Evolutionary conservation across 306 rosid genomes (phyloP).

Genomic region (Astragalus glycyphyllos): DNA sequence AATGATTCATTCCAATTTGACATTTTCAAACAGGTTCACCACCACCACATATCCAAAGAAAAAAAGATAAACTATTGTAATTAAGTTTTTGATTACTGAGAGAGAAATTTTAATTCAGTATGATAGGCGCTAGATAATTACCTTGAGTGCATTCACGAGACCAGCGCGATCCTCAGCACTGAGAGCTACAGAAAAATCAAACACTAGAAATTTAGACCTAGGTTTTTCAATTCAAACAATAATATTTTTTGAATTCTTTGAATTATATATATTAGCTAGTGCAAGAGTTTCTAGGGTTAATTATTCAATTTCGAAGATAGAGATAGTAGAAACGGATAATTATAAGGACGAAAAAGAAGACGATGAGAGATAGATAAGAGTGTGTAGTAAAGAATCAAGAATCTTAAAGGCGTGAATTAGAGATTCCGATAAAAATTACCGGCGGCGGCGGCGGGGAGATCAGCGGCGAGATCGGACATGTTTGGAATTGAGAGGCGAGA

Average conservation of each 20-base stretch:
- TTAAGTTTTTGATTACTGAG: neutral
- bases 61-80: neutral
- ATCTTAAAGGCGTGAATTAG: neutral
- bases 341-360: constrained; percentile 15
- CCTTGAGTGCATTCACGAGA: constrained; percentile 59
- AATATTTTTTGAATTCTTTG: neutral
- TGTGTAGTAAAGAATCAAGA: neutral
- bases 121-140: constrained; percentile 17
- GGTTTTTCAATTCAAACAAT: constrained; percentile 9
- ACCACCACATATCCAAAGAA: neutral
- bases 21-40: constrained; percentile 23
- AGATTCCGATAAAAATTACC: constrained; percentile 44
- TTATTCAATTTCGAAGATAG: neutral
- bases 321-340: neutral
- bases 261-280: neutral
- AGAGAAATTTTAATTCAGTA: neutral
- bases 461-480: constrained; percentile 48
- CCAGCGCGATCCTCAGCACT: constrained; percentile 65
- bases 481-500: constrained; percentile 28
- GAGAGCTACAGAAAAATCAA: constrained; percentile 47
- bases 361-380: neutral
- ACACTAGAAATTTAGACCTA: constrained; percentile 32
- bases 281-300: neutral
- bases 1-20: neutral
- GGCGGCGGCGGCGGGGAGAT: constrained; percentile 56